These are phyloP conservation scores for Didymella segeticola DNA, from an alignment of 2,329 filamentous ascomycete species.

Conservation along the genomic window DNA sequence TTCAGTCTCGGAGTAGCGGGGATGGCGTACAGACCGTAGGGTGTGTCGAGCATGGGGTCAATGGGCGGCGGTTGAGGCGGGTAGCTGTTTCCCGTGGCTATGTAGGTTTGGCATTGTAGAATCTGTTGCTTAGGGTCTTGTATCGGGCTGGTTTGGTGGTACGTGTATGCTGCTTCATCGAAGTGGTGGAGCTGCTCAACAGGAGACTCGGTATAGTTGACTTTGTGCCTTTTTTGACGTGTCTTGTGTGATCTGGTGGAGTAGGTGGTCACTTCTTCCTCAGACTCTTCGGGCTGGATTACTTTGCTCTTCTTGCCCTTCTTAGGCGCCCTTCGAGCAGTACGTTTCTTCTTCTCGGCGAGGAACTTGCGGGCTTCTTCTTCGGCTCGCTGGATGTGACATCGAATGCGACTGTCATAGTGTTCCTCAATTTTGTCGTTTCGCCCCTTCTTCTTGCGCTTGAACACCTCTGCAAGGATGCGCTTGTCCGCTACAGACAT, in stretches of 20 bases:
- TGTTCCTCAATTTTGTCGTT: constrained; percentile 14
- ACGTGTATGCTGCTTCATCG: neutral
- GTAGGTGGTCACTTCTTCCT: constrained; percentile 4
- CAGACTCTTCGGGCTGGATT: constrained; percentile 3
- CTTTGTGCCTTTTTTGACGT: constrained; percentile 19
- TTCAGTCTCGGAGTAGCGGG: constrained; percentile 4
- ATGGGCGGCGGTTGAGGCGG: neutral
- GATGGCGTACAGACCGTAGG: neutral
- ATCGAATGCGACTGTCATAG: constrained; percentile 18
- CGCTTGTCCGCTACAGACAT: constrained; percentile 30
- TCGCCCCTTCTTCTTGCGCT: constrained; percentile 11
- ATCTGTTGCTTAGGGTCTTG: neutral
- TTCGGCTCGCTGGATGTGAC: constrained; percentile 4
- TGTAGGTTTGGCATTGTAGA: constrained; percentile 1
- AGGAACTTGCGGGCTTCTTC: constrained; percentile 4
- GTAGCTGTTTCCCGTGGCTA: neutral
- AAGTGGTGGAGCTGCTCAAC: neutral
- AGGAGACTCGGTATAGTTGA: constrained; percentile 21
- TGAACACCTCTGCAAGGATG: constrained; percentile 14
- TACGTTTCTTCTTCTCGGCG: neutral
- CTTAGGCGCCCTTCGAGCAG: neutral
- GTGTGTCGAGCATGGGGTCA: neutral
- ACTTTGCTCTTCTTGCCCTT: constrained; percentile 1
- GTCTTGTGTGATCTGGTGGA: neutral
- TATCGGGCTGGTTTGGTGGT: neutral